phyloP scores from a whole-genome alignment of 2,329 filamentous ascomycete genomes.

The Monilinia vaccinii-corymbosi region DNA sequence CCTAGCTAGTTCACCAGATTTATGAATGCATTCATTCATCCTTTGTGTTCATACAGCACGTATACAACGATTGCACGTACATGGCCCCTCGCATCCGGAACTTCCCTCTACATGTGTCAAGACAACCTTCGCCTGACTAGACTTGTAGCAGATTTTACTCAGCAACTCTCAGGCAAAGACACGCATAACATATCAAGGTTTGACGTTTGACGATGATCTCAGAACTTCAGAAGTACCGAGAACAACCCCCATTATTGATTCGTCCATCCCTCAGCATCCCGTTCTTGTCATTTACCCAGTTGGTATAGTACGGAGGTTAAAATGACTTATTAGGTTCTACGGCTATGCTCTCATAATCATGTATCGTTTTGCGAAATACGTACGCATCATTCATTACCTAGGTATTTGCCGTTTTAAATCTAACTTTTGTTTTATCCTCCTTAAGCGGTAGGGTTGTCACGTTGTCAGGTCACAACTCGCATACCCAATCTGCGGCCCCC shows the following conservation, averaged over 20 bases:
- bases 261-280: neutral
- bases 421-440: neutral
- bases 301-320: neutral
- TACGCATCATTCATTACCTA: neutral
- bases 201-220: conserved; percentile 7
- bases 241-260: neutral
- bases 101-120: neutral
- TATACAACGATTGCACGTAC: neutral
- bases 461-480: conserved; percentile 8
- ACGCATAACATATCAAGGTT: neutral
- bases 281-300: neutral
- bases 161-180: neutral
- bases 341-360: neutral
- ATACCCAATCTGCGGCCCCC: conserved; percentile 2
- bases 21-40: conserved; percentile 1
- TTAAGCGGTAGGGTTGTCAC: conserved; percentile 8
- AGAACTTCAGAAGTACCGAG: neutral
- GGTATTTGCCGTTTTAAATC: neutral
- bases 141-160: conserved; percentile 4
- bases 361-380: neutral
- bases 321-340: conserved; percentile 1
- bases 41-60: neutral
- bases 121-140: neutral
- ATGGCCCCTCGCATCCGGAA: neutral
- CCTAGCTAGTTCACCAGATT: neutral